A percentile compares a stretch with the other conserved stretches of the same genome.
Conservation (phyloP, 306 rosid genomes). For the Cucurbita argyrosperma region DNA sequence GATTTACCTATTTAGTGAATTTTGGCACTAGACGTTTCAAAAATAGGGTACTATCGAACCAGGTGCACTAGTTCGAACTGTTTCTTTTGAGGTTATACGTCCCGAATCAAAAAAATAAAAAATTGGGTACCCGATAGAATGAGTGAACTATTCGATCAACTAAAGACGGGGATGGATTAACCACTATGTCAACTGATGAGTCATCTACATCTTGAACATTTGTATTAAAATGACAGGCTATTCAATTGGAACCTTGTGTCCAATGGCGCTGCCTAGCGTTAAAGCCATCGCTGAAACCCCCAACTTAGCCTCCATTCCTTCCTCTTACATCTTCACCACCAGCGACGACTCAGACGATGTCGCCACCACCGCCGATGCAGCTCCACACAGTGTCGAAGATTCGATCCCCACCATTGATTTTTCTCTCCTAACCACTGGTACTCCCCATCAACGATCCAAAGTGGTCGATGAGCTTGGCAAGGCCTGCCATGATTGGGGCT, state of each 20-base stretch:
- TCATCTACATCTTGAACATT: not conserved
- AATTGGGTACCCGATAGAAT: too few relatives aligned
- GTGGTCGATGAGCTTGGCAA: constrained; percentile 20
- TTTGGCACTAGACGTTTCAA: too few relatives aligned
- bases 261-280: not conserved
- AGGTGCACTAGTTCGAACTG: too few relatives aligned
- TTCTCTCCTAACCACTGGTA: constrained; percentile 18
- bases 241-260: not conserved
- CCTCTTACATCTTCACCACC: constrained; percentile 6
- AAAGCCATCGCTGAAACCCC: constrained; percentile 23
- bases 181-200: not conserved
- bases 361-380: not conserved
- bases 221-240: not conserved
- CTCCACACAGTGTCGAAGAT: not conserved
- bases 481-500: constrained; percentile 47
- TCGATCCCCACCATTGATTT: constrained; percentile 28
- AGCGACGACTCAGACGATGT: not conserved
- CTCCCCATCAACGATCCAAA: constrained; percentile 18
- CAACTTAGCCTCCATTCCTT: constrained; percentile 17
- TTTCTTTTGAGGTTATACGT: too few relatives aligned
- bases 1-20: too few relatives aligned
- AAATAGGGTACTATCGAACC: too few relatives aligned
- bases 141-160: too few relatives aligned
- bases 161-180: too few relatives aligned
- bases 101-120: too few relatives aligned